phyloP scores from a whole-genome alignment of 169 alveolate species.

The Cyclospora cayetanensis region DNA sequence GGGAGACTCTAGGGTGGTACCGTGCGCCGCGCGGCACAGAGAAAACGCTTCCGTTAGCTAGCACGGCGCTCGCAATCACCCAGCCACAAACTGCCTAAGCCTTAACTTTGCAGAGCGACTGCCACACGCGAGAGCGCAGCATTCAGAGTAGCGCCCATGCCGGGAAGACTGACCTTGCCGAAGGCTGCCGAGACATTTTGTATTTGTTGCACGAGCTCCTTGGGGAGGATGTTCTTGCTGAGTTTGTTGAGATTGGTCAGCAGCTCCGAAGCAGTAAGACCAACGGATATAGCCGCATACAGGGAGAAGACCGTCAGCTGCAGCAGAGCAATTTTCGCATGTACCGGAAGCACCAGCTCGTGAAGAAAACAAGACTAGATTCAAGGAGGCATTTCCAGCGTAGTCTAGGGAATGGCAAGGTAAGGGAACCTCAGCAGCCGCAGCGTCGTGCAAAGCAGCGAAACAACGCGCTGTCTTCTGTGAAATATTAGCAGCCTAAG shows the following conservation, averaged over 20 bases:
- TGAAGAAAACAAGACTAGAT: too few species aligned
- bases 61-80: background rate
- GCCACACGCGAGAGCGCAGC: background rate
- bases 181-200: constrained; percentile 65
- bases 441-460: too few species aligned
- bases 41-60: too few species aligned
- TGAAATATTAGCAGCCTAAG: background rate
- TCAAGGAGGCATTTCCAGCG: too few species aligned
- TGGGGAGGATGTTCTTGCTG: constrained; percentile 86
- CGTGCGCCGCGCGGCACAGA: too few species aligned
- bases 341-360: too few species aligned
- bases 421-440: background rate
- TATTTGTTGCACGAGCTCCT: constrained; percentile 40
- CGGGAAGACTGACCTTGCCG: constrained; percentile 48
- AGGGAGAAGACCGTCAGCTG: constrained; percentile 72
- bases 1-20: too few species aligned
- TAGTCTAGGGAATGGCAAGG: too few species aligned
- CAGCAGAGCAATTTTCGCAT: constrained; percentile 6
- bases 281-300: constrained; percentile 98
- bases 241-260: constrained; percentile 88
- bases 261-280: constrained; percentile 91
- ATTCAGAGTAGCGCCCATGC: constrained; percentile 3
- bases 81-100: background rate
- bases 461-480: too few species aligned
- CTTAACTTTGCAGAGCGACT: background rate